Evolutionary conservation across 768 basidiomycete species (phyloP), one percentile per base, ranked within the genome.

Genomic region (Boletales sp.): DNA sequence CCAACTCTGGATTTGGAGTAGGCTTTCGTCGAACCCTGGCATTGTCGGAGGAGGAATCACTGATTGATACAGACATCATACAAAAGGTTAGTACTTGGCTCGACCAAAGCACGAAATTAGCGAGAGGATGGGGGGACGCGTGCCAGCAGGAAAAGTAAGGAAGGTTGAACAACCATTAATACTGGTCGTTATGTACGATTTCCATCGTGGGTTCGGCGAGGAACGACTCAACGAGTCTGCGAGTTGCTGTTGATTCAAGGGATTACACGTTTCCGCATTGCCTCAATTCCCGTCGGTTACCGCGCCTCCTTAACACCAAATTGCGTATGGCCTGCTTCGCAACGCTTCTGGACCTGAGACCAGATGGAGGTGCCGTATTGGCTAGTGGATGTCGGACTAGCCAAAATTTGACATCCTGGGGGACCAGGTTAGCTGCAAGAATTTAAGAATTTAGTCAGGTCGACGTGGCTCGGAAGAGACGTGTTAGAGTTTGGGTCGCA

Each of bases 1-100:
- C 73, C 57, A 75, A 64, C 43, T 77, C 76, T 48, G 81, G 71
- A 40, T 69, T 61, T 7, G 83, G 84, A 4, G 81, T 70, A 6
- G 80, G 83, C 59, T 85, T 85, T 48, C 84, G 79, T 42, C 67
- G 61, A 18, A 70, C 52, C 2, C 67, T 66, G 4, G 58, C 19
- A 46, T 68, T 66, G 45, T 44, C 41, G 36, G 42, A 15, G 45
- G 66, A 46, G 8, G 64, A 44, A 46, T 66, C 68, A 36, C 48
- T 57, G 53, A 65, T 44, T 36, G 59, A 54, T 49, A 59, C 55
- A 56, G 66, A 66, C 66, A 68, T 67, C 45, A 52, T 66, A 64
- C 54, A 66, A 52, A 59, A 47, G 53, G 53, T 56, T 58, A 39
- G 38, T 21, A 49, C 46, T 34, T n/a, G 42, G 45, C 37, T 51